phyloP scores from a whole-genome alignment of 2,329 filamentous ascomycete species.

The Pseudocercospora cruenta region DNA sequence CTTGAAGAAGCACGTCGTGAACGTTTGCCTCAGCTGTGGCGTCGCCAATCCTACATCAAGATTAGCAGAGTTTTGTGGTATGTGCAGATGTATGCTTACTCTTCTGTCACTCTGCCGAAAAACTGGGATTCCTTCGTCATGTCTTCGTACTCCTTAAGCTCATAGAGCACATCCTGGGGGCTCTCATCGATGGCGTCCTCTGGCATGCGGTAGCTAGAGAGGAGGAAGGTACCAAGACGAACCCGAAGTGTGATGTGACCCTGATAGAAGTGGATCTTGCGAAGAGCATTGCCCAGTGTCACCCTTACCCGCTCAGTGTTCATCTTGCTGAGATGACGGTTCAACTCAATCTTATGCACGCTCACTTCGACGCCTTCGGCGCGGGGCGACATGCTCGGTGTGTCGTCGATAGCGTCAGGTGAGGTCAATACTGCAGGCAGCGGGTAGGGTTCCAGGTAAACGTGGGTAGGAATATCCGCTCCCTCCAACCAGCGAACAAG shows the following conservation, averaged over 20 bases:
- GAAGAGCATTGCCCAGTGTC: constrained; percentile 32
- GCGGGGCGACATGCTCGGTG: constrained; percentile 20
- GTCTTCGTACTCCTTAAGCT: constrained; percentile 37
- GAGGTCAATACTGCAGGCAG: constrained; percentile 6
- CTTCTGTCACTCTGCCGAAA: constrained; percentile 35
- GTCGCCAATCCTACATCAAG: constrained; percentile 34
- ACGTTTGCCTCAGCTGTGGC: constrained; percentile 24
- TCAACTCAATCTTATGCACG: not conserved
- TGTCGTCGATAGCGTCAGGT: not conserved
- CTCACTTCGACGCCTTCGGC: constrained; percentile 13
- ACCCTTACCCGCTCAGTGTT: constrained; percentile 21
- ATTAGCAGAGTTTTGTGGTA: constrained; percentile 9
- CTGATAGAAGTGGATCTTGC: constrained; percentile 39
- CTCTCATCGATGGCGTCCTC: not conserved
- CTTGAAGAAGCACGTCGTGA: constrained; percentile 25
- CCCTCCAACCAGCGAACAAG: constrained; percentile 32
- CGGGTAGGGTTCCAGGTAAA: constrained; percentile 25
- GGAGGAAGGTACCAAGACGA: constrained; percentile 41
- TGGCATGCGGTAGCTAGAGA: constrained; percentile 30
- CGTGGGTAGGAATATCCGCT: constrained; percentile 18
- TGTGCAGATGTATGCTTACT: constrained; percentile 31
- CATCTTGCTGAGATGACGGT: constrained; percentile 4
- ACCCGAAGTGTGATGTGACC: constrained; percentile 41
- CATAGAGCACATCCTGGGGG: constrained; percentile 25
- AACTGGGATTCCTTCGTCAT: constrained; percentile 39